Conservation (phyloP, 192 early-diverging fungal species). For the Paraglomus occultum region DNA sequence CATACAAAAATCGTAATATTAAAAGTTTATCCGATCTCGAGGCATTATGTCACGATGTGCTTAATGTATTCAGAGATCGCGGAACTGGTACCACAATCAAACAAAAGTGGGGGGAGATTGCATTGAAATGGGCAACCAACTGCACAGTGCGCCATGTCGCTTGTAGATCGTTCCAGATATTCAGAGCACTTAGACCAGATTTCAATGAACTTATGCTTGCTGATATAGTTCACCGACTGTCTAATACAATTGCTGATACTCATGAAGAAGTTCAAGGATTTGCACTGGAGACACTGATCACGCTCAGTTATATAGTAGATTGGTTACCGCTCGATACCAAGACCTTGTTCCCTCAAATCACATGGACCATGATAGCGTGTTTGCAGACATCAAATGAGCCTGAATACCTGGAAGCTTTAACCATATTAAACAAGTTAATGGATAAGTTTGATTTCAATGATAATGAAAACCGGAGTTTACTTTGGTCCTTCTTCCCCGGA, state of each 20-base stretch:
- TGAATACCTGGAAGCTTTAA: slow-evolving; percentile 70
- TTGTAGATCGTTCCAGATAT: slow-evolving; percentile 82
- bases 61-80: slow-evolving; percentile 41
- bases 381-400: slow-evolving; percentile 71
- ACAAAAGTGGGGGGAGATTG: slow-evolving; percentile 76
- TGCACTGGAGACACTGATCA: slow-evolving; percentile 71
- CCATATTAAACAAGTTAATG: slow-evolving; percentile 63
- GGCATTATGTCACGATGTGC: slow-evolving; percentile 45
- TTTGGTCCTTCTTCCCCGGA: slow-evolving; percentile 63
- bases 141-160: slow-evolving; percentile 88
- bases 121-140: slow-evolving; percentile 77
- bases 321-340: slow-evolving; percentile 52
- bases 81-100: slow-evolving; percentile 36
- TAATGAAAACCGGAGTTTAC: slow-evolving; percentile 37
- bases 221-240: slow-evolving; percentile 71
- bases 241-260: slow-evolving; percentile 73
- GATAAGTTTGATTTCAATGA: slow-evolving; percentile 58
- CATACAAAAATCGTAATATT: slow-evolving; percentile 47
- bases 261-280: slow-evolving; percentile 78
- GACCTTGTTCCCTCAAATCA: slow-evolving; percentile 72
- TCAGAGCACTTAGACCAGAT: slow-evolving; percentile 65
- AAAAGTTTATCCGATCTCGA: slow-evolving; percentile 49
- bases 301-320: slow-evolving; percentile 62
- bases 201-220: slow-evolving; percentile 75
- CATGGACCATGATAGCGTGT: slow-evolving; percentile 78